phyloP scores from a whole-genome alignment of 2,329 filamentous ascomycete species.

The Chalara sp. region DNA sequence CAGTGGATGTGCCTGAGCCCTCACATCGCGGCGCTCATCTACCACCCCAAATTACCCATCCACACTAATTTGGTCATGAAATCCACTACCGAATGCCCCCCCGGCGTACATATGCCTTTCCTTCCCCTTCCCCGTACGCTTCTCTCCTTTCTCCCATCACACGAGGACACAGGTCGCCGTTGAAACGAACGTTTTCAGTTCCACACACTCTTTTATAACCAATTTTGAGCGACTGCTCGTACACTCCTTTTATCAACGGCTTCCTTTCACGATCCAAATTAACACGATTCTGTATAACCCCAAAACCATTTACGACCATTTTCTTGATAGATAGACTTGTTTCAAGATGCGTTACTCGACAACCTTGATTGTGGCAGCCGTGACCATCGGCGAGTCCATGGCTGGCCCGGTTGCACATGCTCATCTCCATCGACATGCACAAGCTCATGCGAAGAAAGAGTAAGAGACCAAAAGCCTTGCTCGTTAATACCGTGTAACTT shows the following conservation, averaged over 20 bases:
- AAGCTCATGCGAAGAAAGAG: slow-evolving; percentile 25
- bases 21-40: slow-evolving; percentile 7
- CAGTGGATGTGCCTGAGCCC: slow-evolving; percentile 2
- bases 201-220: slow-evolving; percentile 18
- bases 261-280: slow-evolving; percentile 10
- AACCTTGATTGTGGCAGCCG: slow-evolving; percentile 21
- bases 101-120: slow-evolving; percentile 1
- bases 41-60: slow-evolving; percentile 6
- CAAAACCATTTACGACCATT: slow-evolving; percentile 3
- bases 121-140: slow-evolving; percentile 1
- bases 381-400: slow-evolving; percentile 22
- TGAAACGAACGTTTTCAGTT: slow-evolving; percentile 19
- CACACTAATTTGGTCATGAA: slow-evolving; percentile 10
- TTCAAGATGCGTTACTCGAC: slow-evolving; percentile 25
- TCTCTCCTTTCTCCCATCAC: slow-evolving; percentile 11
- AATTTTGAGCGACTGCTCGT: slow-evolving; percentile 25
- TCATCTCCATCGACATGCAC: slow-evolving; percentile 19
- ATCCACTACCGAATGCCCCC: background rate
- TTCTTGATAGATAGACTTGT: slow-evolving; percentile 5
- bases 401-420: slow-evolving; percentile 22
- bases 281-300: background rate
- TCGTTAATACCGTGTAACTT: background rate
- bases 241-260: slow-evolving; percentile 23
- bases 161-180: slow-evolving; percentile 17
- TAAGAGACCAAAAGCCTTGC: slow-evolving; percentile 10